Percentiles rank a stretch among this genome's conserved stretches.
These are phyloP conservation scores for Endogone sp. DNA, from an alignment of 192 early-diverging fungal genomes.

Conservation along the genomic window DNA sequence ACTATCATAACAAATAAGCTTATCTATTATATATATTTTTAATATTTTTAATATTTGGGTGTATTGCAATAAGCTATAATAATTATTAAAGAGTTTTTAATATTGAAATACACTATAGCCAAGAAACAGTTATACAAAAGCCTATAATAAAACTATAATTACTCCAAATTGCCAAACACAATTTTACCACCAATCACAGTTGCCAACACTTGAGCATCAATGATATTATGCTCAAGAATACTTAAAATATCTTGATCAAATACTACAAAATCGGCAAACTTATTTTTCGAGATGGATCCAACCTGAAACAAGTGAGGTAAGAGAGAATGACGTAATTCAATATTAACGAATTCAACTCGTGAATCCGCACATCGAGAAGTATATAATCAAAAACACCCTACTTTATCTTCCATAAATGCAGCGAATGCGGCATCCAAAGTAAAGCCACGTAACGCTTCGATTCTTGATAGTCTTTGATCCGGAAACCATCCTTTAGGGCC, in stretches of 20 bases:
- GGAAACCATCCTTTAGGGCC: slow-evolving; percentile 43
- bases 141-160: too few relatives aligned
- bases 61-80: too few relatives aligned
- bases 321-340: background rate
- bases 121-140: too few relatives aligned
- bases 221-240: slow-evolving; percentile 25
- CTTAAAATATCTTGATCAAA: slow-evolving; percentile 43
- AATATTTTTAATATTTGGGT: too few relatives aligned
- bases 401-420: slow-evolving; percentile 36
- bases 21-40: too few relatives aligned
- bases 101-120: too few relatives aligned
- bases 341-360: too few relatives aligned
- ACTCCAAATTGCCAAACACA: slow-evolving; percentile 1
- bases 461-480: slow-evolving; percentile 25
- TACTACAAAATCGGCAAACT: slow-evolving; percentile 51
- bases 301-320: slow-evolving; percentile 27
- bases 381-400: slow-evolving; percentile 16
- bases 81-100: too few relatives aligned
- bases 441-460: slow-evolving; percentile 49
- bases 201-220: slow-evolving; percentile 15
- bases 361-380: too few relatives aligned
- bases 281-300: slow-evolving; percentile 39
- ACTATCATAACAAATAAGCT: too few relatives aligned
- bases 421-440: slow-evolving; percentile 53
- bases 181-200: slow-evolving; percentile 23